Evolutionary conservation across 306 rosid species (phyloP).

Genomic region (Dalbergia cultrata): DNA sequence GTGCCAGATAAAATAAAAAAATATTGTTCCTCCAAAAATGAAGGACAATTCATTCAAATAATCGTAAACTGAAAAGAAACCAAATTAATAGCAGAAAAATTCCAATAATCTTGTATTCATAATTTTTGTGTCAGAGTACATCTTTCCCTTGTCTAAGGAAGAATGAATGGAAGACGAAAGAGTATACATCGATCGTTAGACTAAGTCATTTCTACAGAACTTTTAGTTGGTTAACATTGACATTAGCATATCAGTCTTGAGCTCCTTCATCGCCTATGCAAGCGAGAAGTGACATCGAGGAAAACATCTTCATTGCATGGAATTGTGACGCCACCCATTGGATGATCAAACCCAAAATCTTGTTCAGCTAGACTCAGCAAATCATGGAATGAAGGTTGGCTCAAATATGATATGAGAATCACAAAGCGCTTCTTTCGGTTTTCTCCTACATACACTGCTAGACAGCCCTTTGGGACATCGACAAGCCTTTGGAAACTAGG

Average conservation of each 20-base stretch:
- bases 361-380: constrained; percentile 40
- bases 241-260: neutral
- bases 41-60: neutral
- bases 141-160: neutral
- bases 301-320: constrained; percentile 44
- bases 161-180: neutral
- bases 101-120: neutral
- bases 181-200: neutral
- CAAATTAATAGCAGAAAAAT: neutral
- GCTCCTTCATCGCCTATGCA: constrained; percentile 11
- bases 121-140: neutral
- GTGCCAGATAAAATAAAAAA: neutral
- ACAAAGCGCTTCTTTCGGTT: constrained; percentile 43
- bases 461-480: constrained; percentile 43
- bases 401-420: constrained; percentile 49
- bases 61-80: neutral
- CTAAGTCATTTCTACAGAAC: neutral
- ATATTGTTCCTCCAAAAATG: neutral
- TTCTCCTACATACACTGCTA: constrained; percentile 58
- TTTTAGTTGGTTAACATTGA: neutral
- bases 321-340: constrained; percentile 48
- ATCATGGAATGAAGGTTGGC: constrained; percentile 45
- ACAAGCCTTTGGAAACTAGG: constrained; percentile 13
- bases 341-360: constrained; percentile 45
- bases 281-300: constrained; percentile 23